Evolutionary conservation across 257 asterid genomes (phyloP).

Genomic region (Phtheirospermum japonicum): DNA sequence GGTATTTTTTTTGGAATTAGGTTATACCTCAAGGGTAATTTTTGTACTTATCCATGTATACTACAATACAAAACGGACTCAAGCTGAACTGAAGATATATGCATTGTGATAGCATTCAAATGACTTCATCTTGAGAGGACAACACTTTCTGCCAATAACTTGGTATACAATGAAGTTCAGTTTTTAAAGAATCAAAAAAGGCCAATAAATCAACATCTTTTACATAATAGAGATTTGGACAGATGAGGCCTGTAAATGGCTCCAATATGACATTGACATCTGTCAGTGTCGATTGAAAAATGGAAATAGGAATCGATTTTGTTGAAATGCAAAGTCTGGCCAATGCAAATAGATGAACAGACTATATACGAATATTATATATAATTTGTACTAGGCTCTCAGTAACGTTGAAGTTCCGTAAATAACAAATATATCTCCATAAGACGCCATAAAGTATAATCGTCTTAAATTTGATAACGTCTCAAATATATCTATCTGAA

Average conservation of each 20-base stretch:
- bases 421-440: not conserved
- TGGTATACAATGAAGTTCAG: not conserved
- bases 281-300: too few species aligned
- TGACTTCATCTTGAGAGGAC: not conserved
- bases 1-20: too few species aligned
- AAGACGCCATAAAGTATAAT: not conserved
- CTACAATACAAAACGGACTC: too few species aligned
- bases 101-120: too few species aligned
- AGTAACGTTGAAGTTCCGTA: not conserved
- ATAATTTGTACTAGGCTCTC: not conserved
- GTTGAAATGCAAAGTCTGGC: not conserved
- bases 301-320: too few species aligned
- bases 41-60: too few species aligned
- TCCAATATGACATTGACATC: too few species aligned
- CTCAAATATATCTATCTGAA: slow-evolving; percentile 5
- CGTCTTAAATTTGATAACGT: slow-evolving; percentile 7
- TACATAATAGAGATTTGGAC: too few species aligned
- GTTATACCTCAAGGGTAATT: too few species aligned
- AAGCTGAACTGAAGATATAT: too few species aligned
- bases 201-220: not conserved
- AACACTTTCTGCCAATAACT: not conserved
- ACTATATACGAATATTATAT: not conserved
- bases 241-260: not conserved
- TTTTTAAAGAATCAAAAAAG: too few species aligned
- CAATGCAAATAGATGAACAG: not conserved